Percentiles rank a stretch among this genome's conserved stretches.
phyloP scores from a whole-genome alignment of 768 basidiomycete species.

The Goffeauzyma gilvescens region DNA sequence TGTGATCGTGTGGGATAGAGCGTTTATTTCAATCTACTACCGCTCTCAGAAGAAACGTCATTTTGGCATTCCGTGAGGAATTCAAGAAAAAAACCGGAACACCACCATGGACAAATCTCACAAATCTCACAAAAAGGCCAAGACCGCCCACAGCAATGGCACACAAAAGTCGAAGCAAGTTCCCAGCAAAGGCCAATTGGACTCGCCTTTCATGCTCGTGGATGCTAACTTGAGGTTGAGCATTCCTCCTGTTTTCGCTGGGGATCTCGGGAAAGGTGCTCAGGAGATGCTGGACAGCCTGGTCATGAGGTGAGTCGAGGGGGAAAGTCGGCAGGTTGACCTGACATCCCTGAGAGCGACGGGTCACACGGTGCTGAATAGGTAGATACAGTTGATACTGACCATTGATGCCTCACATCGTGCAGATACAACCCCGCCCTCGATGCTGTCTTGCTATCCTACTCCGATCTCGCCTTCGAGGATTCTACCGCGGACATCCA shows the following conservation, averaged over 20 bases:
- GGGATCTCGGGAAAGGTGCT: slow-evolving; percentile 51
- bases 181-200: background rate
- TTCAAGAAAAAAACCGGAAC: too few relatives aligned
- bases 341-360: background rate
- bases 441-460: slow-evolving; percentile 65
- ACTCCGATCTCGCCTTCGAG: slow-evolving; percentile 56
- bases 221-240: slow-evolving; percentile 41
- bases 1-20: too few relatives aligned
- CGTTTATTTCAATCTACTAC: too few relatives aligned
- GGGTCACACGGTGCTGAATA: background rate
- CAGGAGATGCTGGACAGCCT: slow-evolving; percentile 83
- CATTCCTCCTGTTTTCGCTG: slow-evolving; percentile 63
- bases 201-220: slow-evolving; percentile 41
- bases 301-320: slow-evolving; percentile 62
- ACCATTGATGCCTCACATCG: background rate
- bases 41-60: too few relatives aligned
- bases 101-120: too few relatives aligned
- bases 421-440: slow-evolving; percentile 71
- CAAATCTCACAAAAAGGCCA: slow-evolving; percentile 1
- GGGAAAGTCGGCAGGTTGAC: background rate
- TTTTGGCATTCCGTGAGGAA: too few relatives aligned
- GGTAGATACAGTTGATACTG: background rate
- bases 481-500: slow-evolving; percentile 48
- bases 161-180: too few relatives aligned
- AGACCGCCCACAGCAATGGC: too few relatives aligned